A percentile compares a stretch with the other conserved stretches of the same genome.
Evolutionary conservation across 2,329 filamentous ascomycete species (phyloP).

Genomic region (Cladobotryum mycophilum): DNA sequence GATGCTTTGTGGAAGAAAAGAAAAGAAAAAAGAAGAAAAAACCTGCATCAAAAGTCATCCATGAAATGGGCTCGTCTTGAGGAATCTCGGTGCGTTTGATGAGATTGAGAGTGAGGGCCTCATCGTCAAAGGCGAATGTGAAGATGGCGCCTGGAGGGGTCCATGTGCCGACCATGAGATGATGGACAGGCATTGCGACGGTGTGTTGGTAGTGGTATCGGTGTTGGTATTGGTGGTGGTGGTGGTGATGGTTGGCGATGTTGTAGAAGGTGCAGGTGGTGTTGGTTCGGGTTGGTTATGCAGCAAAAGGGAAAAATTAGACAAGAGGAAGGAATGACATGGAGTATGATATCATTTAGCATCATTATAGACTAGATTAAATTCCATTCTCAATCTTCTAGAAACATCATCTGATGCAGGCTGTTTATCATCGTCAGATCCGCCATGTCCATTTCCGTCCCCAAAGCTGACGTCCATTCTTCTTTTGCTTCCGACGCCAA

Average conservation of each 20-base stretch:
- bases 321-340: too few relatives aligned
- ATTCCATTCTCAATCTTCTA: too few relatives aligned
- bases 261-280: background rate
- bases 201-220: background rate
- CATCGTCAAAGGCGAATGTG: slow-evolving; percentile 81
- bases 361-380: too few relatives aligned
- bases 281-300: background rate
- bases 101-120: slow-evolving; percentile 65
- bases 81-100: slow-evolving; percentile 78
- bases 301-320: background rate
- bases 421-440: too few relatives aligned
- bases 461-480: too few relatives aligned
- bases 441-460: too few relatives aligned
- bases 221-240: background rate
- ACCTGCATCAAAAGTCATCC: slow-evolving; percentile 84
- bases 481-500: too few relatives aligned
- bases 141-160: slow-evolving; percentile 85
- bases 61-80: slow-evolving; percentile 80
- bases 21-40: background rate
- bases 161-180: slow-evolving; percentile 90
- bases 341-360: too few relatives aligned
- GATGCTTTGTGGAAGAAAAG: background rate
- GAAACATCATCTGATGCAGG: too few relatives aligned
- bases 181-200: slow-evolving; percentile 68
- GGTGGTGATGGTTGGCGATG: background rate